Base-by-base conservation (phyloP, 2,329 filamentous ascomycete genomes). In the Phialocephala sp. region DNA sequence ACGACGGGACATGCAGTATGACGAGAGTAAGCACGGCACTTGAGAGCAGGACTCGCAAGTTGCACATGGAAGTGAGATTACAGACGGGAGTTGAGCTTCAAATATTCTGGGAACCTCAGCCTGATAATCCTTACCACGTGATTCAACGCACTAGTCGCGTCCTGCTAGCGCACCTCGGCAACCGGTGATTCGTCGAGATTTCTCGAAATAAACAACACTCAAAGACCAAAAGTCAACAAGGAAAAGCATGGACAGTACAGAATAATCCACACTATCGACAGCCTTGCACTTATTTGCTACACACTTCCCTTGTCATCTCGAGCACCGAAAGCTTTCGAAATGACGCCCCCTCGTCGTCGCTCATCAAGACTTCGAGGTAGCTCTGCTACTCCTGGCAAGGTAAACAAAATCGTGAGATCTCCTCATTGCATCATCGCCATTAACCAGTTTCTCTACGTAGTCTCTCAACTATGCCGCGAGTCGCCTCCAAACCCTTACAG, bases 11-110 rank as follows among this genome's bases (percentile, higher is more conserved):
- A 35, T 9, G 20, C 18, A 27, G 55, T 15, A 39, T 56, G 36
- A 20, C 36, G 55, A 57, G 32, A 37, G 50, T 54, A 54, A 92
- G 74, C 91, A 91, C 76, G 88, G 92, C 47, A 39, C 22, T 32
- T 35, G 27, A 22, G 14, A n/a, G 22, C 22, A 57, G 14, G 41
- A 14, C 14, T 32, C 11, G 50, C 4, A 32, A 12, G 50, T 54
- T 35, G 24, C 24, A 32, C 14, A 32, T 32, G 22, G 24, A 54
- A 35, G 14, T 50, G 45, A 20, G 45, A 22, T 20, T 47, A 6
- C 41, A 11, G 8, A 45, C 43, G 43, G 18, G 15, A 6, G 41
- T 15, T 43, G 41, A 43, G 5, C 15, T 15, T 43, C 14, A n/a
- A n/a, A 43, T 18, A 43, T 15, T 43, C 41, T n/a, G 41, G n/a